Base-by-base conservation (phyloP, 306 rosid genomes). In the Prunus kanzakura region DNA sequence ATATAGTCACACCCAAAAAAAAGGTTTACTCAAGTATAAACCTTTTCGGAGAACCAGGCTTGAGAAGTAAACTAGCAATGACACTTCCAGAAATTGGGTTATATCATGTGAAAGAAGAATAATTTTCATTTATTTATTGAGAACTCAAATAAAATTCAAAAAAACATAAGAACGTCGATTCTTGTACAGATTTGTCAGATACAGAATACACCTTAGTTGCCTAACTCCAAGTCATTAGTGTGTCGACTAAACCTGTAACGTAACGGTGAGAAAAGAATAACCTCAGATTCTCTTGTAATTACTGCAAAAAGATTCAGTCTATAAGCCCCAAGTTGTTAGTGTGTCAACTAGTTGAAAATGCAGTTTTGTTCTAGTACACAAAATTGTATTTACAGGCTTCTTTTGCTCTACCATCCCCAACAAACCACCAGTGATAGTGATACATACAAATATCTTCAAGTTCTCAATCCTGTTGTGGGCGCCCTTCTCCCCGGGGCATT, bases 21-120 rank as follows among this genome's bases (percentile, higher is more conserved):
- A 0, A 35, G 8, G 1, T 35, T 32, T 75, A 4, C 38, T 52
- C 47, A 49, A 54, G 76, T 80, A 25, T 47, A 71, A 78, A 94
- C 98, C 96, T 89, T 80, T 90, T 80, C 85, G 89, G 76, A 71
- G 85, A 75, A 43, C 90, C 83, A 81, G 90, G 97, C 91, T 89
- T 95, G 67, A 29, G 50, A 29, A 90, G 81, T 83, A 95, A 89
- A 86, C 71, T 90, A 56, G 79, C 76, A 18, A 88, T 67, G 83
- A 87, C 85, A 81, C 84, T 87, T 86, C 92, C 93, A 46, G 92
- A 83, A 76, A 95, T 82, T 35, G 92, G 93, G 81, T 78, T 78
- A 80, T 35, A 5, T 5, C 38, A 35, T 35, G 38, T 35, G 38
- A 35, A 35, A 5, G 8, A 35, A 35, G 8, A 35, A 35, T 5